A percentile compares a stretch with the other conserved stretches of the same genome.
Conservation (phyloP, 2,329 filamentous ascomycete genomes). For the Colletotrichum caudatum region DNA sequence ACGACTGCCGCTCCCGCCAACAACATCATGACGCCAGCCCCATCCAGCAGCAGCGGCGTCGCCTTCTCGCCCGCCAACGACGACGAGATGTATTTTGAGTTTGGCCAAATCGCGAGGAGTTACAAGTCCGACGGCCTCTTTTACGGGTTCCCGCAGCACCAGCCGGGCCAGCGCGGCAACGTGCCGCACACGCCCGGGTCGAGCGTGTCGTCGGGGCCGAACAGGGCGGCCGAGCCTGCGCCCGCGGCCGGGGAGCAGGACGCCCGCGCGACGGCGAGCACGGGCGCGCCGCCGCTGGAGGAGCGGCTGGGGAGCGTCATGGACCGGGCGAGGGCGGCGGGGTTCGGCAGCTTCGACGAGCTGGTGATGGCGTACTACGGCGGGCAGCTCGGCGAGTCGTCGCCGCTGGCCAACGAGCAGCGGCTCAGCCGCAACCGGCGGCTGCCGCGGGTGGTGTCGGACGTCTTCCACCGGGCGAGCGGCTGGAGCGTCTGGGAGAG, state of each 20-base stretch:
- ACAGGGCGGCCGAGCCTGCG: neutral
- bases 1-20: neutral
- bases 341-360: constrained; percentile 47
- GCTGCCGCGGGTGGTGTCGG: constrained; percentile 44
- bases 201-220: constrained; percentile 9
- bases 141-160: neutral
- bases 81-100: constrained; percentile 43
- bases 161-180: constrained; percentile 30
- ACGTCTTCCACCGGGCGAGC: constrained; percentile 42
- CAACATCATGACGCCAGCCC: constrained; percentile 39
- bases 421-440: constrained; percentile 46
- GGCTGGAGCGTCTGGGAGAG: constrained; percentile 42
- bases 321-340: constrained; percentile 43
- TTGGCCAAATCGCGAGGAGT: constrained; percentile 39
- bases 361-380: constrained; percentile 47
- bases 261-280: constrained; percentile 10
- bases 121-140: constrained; percentile 43
- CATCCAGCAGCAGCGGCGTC: constrained; percentile 31
- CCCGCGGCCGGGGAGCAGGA: neutral
- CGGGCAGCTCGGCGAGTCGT: constrained; percentile 41
- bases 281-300: constrained; percentile 34
- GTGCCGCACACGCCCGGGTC: constrained; percentile 21
- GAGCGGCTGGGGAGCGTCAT: constrained; percentile 45
- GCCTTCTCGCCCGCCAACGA: constrained; percentile 38
- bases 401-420: constrained; percentile 46